phyloP scores from a whole-genome alignment of 2,329 filamentous ascomycete genomes.

The Alternaria burnsii region DNA sequence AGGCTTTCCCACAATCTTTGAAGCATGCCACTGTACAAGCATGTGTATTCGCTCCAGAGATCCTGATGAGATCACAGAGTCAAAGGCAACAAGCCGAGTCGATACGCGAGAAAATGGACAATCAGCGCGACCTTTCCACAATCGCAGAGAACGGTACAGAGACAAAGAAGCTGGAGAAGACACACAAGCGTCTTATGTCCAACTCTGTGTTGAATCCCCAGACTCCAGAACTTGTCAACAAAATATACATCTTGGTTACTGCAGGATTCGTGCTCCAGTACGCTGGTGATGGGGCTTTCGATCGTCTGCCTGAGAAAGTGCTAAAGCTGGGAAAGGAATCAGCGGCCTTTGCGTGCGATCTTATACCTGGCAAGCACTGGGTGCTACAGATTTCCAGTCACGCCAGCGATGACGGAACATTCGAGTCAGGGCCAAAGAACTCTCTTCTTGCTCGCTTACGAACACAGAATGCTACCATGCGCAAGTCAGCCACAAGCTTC shows the following conservation, averaged over 20 bases:
- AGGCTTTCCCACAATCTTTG: constrained; percentile 84
- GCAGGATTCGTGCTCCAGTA: constrained; percentile 81
- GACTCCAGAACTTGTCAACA: constrained; percentile 71
- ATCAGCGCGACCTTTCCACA: constrained; percentile 41
- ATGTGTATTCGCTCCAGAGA: constrained; percentile 72
- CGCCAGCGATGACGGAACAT: constrained; percentile 66
- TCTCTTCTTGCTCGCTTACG: constrained; percentile 73
- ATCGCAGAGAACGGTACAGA: constrained; percentile 42
- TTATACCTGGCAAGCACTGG: constrained; percentile 81
- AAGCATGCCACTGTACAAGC: constrained; percentile 76
- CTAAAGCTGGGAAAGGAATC: constrained; percentile 77
- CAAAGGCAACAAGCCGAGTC: constrained; percentile 62
- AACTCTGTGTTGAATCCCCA: constrained; percentile 56
- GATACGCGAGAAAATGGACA: constrained; percentile 49
- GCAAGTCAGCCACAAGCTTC: constrained; percentile 68
- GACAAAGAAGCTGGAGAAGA: constrained; percentile 50
- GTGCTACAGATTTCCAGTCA: constrained; percentile 77
- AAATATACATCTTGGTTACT: constrained; percentile 75
- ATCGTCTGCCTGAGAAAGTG: constrained; percentile 77
- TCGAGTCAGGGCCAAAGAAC: constrained; percentile 55
- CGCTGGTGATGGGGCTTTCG: constrained; percentile 71
- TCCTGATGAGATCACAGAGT: constrained; percentile 67
- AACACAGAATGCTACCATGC: constrained; percentile 63
- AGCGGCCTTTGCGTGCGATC: constrained; percentile 80
- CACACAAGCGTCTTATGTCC: constrained; percentile 53